Conservation (phyloP, 202 grass and related monocot genomes). For the Elaeis oleifera region DNA sequence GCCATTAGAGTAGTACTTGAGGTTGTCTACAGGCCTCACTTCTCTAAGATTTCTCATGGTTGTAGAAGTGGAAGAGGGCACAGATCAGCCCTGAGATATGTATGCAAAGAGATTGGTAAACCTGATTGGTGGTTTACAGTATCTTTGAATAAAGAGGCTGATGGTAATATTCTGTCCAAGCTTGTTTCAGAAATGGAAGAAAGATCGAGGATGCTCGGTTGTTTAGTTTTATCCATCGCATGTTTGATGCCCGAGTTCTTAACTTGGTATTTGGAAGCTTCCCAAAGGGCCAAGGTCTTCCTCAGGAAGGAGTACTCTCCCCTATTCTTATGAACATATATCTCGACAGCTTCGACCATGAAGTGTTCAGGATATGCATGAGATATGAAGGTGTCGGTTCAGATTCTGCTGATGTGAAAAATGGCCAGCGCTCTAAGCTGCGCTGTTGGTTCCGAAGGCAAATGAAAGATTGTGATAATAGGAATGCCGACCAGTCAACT, state of each 20-base stretch:
- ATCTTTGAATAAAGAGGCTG: constrained; percentile 58
- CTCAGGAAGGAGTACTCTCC: constrained; percentile 82
- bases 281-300: constrained; percentile 79
- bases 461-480: constrained; percentile 45
- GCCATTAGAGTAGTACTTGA: constrained; percentile 67
- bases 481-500: constrained; percentile 14
- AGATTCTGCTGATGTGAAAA: constrained; percentile 22
- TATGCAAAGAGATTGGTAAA: constrained; percentile 51
- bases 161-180: constrained; percentile 44
- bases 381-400: constrained; percentile 61
- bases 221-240: constrained; percentile 47
- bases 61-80: constrained; percentile 62
- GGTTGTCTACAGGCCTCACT: constrained; percentile 68
- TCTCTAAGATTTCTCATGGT: constrained; percentile 92
- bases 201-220: constrained; percentile 59
- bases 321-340: constrained; percentile 94
- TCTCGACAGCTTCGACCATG: constrained; percentile 67
- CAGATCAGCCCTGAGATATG: constrained; percentile 52
- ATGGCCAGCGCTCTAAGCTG: constrained; percentile 41
- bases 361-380: constrained; percentile 73
- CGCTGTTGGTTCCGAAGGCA: constrained; percentile 79
- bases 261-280: constrained; percentile 83
- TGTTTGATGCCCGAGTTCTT: constrained; percentile 75
- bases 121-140: constrained; percentile 84
- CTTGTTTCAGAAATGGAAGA: constrained; percentile 64